A percentile compares a stretch with the other conserved stretches of the same genome.
These are phyloP conservation scores for Podospora conica DNA, from an alignment of 495 filamentous ascomycete species.

Conservation along the genomic window DNA sequence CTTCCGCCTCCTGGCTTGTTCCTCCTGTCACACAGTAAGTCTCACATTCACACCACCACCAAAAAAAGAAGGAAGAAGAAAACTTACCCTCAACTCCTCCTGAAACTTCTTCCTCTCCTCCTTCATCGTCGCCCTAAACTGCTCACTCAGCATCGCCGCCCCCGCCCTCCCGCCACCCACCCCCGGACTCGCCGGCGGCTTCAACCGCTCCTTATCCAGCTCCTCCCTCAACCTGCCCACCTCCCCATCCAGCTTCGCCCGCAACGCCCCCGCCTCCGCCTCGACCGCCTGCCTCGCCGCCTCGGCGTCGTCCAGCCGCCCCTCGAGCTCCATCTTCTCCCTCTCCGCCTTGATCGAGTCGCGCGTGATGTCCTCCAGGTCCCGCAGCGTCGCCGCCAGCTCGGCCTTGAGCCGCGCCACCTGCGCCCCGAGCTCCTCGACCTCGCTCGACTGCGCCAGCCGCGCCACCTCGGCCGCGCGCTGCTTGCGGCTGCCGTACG, in stretches of 20 bases:
- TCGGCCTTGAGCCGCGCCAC: conserved; percentile 67
- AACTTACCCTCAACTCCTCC: conserved; percentile 43
- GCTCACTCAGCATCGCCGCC: conserved; percentile 33
- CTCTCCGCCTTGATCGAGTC: conserved; percentile 81
- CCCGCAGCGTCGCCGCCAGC: conserved; percentile 71
- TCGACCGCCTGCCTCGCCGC: conserved; percentile 29
- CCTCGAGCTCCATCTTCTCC: conserved; percentile 70
- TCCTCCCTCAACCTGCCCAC: conserved; percentile 37
- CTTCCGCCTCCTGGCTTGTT: conserved; percentile 40
- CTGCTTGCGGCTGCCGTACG: conserved; percentile 73
- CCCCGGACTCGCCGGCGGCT: conserved; percentile 18
- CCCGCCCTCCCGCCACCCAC: conserved; percentile 16
- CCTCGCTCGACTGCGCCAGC: conserved; percentile 58
- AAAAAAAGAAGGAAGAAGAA: not conserved
- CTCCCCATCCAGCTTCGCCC: conserved; percentile 30
- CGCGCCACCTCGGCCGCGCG: conserved; percentile 70
- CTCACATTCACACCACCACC: not conserved
- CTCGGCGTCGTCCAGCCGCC: conserved; percentile 41
- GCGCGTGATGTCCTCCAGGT: conserved; percentile 83
- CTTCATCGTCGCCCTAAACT: conserved; percentile 39
- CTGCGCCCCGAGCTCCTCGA: conserved; percentile 56
- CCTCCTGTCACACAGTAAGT: conserved; percentile 34
- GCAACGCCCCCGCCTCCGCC: conserved; percentile 30
- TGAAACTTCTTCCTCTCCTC: conserved; percentile 49
- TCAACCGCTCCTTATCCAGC: conserved; percentile 39